phyloP scores from a whole-genome alignment of 2,329 filamentous ascomycete species.

The Cytospora paraplurivora region DNA sequence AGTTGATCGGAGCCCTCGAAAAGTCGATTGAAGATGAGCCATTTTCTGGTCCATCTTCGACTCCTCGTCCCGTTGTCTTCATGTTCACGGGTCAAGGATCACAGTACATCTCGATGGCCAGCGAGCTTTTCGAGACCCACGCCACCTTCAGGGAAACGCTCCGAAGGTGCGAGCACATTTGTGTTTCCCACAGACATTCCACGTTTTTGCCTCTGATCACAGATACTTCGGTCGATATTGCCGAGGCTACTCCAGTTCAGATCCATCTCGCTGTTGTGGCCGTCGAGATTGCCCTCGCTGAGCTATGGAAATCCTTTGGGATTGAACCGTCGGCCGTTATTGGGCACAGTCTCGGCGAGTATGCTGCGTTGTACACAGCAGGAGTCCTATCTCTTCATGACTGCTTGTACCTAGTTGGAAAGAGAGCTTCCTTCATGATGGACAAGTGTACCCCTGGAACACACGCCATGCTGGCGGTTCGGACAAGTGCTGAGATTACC shows the following conservation, averaged over 20 bases:
- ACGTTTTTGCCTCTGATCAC: neutral
- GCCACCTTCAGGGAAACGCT: conserved; percentile 28
- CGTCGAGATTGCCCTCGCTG: conserved; percentile 39
- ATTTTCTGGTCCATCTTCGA: conserved; percentile 34
- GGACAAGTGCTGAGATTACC: conserved; percentile 38
- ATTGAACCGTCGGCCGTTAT: conserved; percentile 44
- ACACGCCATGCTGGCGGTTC: conserved; percentile 59
- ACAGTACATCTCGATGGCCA: conserved; percentile 52
- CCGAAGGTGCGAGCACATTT: neutral
- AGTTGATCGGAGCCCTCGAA: conserved; percentile 38
- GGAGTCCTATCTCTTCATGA: conserved; percentile 71
- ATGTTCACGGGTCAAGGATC: conserved; percentile 60
- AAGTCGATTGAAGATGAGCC: conserved; percentile 46
- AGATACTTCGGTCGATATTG: neutral
- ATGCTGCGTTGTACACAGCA: conserved; percentile 66
- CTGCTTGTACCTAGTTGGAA: conserved; percentile 70
- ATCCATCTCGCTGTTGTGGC: conserved; percentile 34
- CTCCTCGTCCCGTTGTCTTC: conserved; percentile 48
- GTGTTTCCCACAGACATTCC: neutral
- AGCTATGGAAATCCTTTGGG: conserved; percentile 43
- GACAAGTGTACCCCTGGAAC: conserved; percentile 66
- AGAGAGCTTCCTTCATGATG: conserved; percentile 65
- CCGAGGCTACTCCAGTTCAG: conserved; percentile 36
- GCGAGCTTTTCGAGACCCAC: conserved; percentile 35
- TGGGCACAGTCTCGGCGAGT: conserved; percentile 59